Base-by-base conservation (phyloP, 2,329 filamentous ascomycete species). In the Cercospora zeae-maydis region DNA sequence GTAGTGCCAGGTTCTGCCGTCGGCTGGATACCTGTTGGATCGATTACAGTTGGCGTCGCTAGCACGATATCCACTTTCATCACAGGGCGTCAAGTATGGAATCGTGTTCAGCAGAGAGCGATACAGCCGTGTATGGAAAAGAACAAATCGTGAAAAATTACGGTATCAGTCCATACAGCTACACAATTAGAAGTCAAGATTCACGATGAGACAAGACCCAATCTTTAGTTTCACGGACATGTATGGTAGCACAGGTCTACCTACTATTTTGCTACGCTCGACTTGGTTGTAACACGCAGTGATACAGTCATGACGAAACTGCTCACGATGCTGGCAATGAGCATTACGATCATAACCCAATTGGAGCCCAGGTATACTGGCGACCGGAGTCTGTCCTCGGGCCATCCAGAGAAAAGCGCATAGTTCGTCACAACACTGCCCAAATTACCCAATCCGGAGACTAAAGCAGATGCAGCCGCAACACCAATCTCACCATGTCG, bases 401-500 rank as follows among this genome's bases (percentile, higher is more conserved):
- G 85, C 92, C 92, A 96, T 31, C 92, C 92, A 0, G 88, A 88
- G 76, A 96, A 96, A 53, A 96, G 79, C 11, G 92, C 92, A 74
- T 96, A 96, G 0, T 92, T 96, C 1, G 91, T 96, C 59, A 90
- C 83, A 63, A 96, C 90, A 71, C 88, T 92, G 31, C 92, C 92
- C 16, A 96, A 80, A 72, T 96, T 96, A 0, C 92, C 92, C 39
- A 96, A 81, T 0, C 92, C 92, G 0, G 91, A 95, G 0, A 96
- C 92, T 10, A 96, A 82, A 2, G 92, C 92, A 1, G 89, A 87
- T 0, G 92, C 92, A 13, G 92, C 89, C 3, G 92, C 92, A 6
- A 96, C 92, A 60, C 92, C 92, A 21, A 96, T 91, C 76, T 96
- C 92, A 52, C 92, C 91, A 73, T 96, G 92, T 11, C 92, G 88